phyloP scores from a whole-genome alignment of 192 early-diverging fungal genomes.

The Coemansia sp. region DNA sequence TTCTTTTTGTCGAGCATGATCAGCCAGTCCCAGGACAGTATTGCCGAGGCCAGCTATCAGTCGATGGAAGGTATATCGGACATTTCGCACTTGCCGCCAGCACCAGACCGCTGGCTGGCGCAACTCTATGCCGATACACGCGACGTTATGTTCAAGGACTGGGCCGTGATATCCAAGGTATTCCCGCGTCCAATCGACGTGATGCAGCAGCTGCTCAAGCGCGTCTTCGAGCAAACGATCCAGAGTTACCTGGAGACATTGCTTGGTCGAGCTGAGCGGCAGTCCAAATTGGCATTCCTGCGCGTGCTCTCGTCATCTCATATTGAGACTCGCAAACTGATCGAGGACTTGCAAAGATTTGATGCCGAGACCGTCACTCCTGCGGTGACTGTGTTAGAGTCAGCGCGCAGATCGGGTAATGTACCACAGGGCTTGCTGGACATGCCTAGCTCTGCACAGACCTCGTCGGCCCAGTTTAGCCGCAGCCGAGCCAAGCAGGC shows the following conservation, averaged over 20 bases:
- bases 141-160: conserved; percentile 82
- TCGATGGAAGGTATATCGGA: conserved; percentile 52
- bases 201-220: conserved; percentile 91
- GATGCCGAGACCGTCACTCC: conserved; percentile 66
- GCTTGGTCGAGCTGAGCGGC: conserved; percentile 68
- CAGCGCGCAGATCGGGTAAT: conserved; percentile 45
- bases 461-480: conserved; percentile 54
- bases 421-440: conserved; percentile 48
- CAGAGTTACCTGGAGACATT: conserved; percentile 87
- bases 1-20: conserved; percentile 89
- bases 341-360: conserved; percentile 78
- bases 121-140: conserved; percentile 86
- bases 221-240: conserved; percentile 96
- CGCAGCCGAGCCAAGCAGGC: conserved; percentile 54
- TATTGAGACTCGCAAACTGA: conserved; percentile 70
- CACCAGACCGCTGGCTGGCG: conserved; percentile 69
- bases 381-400: conserved; percentile 50
- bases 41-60: conserved; percentile 53
- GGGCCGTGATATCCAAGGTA: conserved; percentile 88
- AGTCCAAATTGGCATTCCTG: conserved; percentile 80
- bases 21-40: conserved; percentile 59
- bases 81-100: conserved; percentile 57
- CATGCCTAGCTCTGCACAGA: conserved; percentile 41
- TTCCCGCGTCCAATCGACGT: conserved; percentile 90
- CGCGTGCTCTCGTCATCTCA: conserved; percentile 76